A percentile compares a stretch with the other conserved stretches of the same genome.
Conservation (phyloP, 306 rosid genomes). For the Cyamopsis tetragonoloba region DNA sequence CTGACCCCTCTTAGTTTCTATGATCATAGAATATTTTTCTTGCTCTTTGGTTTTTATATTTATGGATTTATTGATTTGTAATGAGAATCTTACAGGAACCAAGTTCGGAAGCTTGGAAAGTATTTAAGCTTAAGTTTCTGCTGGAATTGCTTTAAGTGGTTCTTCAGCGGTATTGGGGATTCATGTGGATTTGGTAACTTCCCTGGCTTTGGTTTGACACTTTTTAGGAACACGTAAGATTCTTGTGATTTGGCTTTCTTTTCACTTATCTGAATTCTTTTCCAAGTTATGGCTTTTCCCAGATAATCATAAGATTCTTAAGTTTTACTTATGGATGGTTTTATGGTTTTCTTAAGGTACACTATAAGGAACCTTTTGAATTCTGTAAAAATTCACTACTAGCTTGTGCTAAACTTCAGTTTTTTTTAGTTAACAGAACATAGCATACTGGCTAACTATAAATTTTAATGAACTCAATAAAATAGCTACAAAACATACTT, state of each 20-base stretch:
- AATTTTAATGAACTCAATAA: background rate
- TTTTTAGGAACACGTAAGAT: slow-evolving; percentile 77
- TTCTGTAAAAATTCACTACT: background rate
- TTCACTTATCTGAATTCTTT: no score
- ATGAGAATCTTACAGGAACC: no score
- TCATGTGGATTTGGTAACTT: slow-evolving; percentile 86
- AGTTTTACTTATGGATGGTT: no score
- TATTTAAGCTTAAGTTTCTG: slow-evolving; percentile 66
- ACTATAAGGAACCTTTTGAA: background rate
- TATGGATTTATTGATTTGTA: no score
- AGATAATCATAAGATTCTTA: no score
- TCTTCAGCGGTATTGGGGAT: slow-evolving; percentile 85
- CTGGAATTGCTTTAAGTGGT: slow-evolving; percentile 92
- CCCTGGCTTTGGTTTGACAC: slow-evolving; percentile 78
- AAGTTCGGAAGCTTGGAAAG: slow-evolving; percentile 68
- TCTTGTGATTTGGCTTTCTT: slow-evolving; percentile 14
- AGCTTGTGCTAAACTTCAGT: background rate
- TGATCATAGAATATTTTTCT: background rate
- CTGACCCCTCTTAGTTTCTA: background rate
- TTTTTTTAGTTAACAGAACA: background rate
- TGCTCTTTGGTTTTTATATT: background rate
- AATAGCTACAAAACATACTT: background rate
- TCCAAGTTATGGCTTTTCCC: no score
- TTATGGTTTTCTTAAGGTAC: no score
- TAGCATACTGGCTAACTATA: background rate